Base-by-base conservation (phyloP, 148 eudicot species). In the Fagopyrum esculentum region DNA sequence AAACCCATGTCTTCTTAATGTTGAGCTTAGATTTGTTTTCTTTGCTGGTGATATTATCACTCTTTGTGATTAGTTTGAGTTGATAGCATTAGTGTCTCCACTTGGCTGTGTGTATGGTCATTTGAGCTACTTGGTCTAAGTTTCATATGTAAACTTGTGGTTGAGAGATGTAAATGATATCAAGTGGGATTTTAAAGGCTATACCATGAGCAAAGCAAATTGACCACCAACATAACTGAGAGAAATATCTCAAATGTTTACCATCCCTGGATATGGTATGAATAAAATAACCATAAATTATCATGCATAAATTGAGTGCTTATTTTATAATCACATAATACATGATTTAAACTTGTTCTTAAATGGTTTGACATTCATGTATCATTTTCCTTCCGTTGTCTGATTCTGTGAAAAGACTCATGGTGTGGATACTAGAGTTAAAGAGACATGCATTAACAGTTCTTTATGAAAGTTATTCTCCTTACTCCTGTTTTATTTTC, bases 331-430 rank as follows among this genome's bases (percentile, higher is more conserved):
- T 52, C 57, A 52, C 57, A 52, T 9, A 52, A 13, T 4, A 16
- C 60, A n/a, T 55, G 60, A 55, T 55, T 7, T 1, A 22, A 55
- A 55, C 9, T n/a, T 55, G 60, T n/a, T 35, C 26, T 17, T 19
- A 59, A 59, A 59, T 59, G 64, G 5, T 59, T 59, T 59, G 64
- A 59, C 68, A 29, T 61, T 61, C 68, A 61, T 61, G 68, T 29
- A 61, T 9, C 15, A 13, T 57, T 57, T 57, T 57, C 63, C 63
- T 57, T 57, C 63, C n/a, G 30, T 17, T 30, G 2, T 17, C 35
- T 57, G 19, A 22, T 57, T 19, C 5, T 26, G 22, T 0, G 10
- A 57, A 8, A 57, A 57, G 63, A 57, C 63, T 17, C 35, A 30
- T 29, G 68, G 15, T 63, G 69, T 63, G 43, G 66, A 63, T 63